phyloP scores from a whole-genome alignment of 192 early-diverging fungal species.

The Backusella parvicylindrica region DNA sequence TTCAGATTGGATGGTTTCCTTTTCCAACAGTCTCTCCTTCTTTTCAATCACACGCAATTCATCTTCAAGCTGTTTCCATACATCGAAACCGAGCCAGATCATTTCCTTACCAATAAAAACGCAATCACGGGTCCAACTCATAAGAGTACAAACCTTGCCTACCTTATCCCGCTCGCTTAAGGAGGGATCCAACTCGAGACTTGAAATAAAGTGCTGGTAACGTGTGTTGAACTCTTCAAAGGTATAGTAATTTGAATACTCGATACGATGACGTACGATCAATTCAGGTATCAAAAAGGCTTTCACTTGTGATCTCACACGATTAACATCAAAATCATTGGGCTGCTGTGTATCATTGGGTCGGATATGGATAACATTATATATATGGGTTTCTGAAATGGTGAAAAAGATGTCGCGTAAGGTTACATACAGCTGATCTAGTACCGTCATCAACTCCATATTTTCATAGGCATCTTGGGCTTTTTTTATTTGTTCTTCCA shows the following conservation, averaged over 20 bases:
- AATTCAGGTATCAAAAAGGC: conserved; percentile 71
- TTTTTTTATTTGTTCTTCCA: conserved; percentile 11
- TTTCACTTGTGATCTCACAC: conserved; percentile 67
- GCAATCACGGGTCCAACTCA: conserved; percentile 49
- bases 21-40: conserved; percentile 44
- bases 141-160: conserved; percentile 35
- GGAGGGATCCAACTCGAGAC: conserved; percentile 21
- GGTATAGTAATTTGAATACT: conserved; percentile 67
- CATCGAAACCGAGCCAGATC: conserved; percentile 60
- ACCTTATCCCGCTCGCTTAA: conserved; percentile 24
- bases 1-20: conserved; percentile 7
- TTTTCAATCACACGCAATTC: conserved; percentile 57
- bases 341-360: conserved; percentile 57
- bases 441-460: conserved; percentile 42
- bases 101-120: conserved; percentile 50
- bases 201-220: conserved; percentile 40
- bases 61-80: conserved; percentile 66
- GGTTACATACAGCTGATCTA: conserved; percentile 60
- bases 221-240: conserved; percentile 72
- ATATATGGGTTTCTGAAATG: conserved; percentile 70
- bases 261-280: conserved; percentile 58
- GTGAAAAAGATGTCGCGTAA: conserved; percentile 79
- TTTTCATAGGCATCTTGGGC: conserved; percentile 37
- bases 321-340: conserved; percentile 53
- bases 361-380: conserved; percentile 80